Conservation (phyloP, 2,329 filamentous ascomycete species). For the Aureobasidium musti region DNA sequence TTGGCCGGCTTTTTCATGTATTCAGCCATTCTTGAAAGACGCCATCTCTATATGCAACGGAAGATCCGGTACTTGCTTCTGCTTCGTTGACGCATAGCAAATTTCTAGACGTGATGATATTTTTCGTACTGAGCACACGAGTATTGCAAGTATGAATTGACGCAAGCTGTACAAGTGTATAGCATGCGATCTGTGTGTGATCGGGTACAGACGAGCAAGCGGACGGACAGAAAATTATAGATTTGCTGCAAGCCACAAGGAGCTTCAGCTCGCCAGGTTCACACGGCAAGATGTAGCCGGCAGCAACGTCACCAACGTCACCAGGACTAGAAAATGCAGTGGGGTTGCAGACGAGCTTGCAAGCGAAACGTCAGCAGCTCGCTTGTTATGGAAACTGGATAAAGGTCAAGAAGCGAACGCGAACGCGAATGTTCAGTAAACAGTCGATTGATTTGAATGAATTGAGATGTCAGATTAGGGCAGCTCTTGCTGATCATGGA, state of each 20-base stretch:
- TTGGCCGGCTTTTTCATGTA: background rate
- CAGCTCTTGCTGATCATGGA: background rate
- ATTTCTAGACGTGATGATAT: background rate
- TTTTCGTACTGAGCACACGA: background rate
- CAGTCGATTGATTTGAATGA: background rate
- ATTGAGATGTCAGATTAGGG: background rate
- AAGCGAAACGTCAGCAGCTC: background rate
- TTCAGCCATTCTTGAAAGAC: background rate
- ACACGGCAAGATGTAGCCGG: background rate
- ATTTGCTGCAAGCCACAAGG: conserved; percentile 13
- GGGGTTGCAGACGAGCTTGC: background rate
- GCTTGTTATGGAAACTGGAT: background rate
- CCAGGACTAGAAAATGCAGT: background rate
- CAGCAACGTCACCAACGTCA: conserved; percentile 1
- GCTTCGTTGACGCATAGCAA: background rate
- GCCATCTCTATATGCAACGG: background rate
- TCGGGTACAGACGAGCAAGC: background rate
- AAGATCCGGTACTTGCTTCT: background rate
- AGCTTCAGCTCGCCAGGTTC: conserved; percentile 21
- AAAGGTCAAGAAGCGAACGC: background rate
- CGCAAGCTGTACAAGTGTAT: background rate
- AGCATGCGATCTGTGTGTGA: background rate
- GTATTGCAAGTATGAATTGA: background rate
- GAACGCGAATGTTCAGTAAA: background rate
- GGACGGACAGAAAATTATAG: background rate